These are phyloP conservation scores for Aaosphaeria pasadenensis DNA, from an alignment of 2,329 filamentous ascomycete species.

Conservation along the genomic window DNA sequence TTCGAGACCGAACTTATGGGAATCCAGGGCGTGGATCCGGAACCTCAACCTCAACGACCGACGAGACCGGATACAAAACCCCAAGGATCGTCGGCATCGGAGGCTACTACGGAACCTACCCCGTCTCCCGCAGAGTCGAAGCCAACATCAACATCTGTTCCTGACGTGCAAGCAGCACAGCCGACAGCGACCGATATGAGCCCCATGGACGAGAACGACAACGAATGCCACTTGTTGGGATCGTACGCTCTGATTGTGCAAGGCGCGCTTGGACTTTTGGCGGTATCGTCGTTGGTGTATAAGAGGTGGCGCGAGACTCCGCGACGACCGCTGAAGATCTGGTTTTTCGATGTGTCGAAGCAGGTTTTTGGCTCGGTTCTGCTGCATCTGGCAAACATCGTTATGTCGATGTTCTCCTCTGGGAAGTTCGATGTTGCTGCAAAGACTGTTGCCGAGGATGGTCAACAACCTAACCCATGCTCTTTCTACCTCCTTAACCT, in stretches of 20 bases:
- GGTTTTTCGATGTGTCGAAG: slow-evolving; percentile 97
- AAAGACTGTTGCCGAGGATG: slow-evolving; percentile 30
- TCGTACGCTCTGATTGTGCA: slow-evolving; percentile 91
- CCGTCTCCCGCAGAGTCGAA: slow-evolving; percentile 4
- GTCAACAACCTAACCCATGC: slow-evolving; percentile 79
- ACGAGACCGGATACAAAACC: slow-evolving; percentile 7
- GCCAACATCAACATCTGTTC: background rate
- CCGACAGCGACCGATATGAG: slow-evolving; percentile 18
- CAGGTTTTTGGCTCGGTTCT: slow-evolving; percentile 93
- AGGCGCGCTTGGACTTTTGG: slow-evolving; percentile 77
- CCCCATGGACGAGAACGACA: slow-evolving; percentile 46
- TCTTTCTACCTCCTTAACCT: slow-evolving; percentile 95
- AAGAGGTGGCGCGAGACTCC: slow-evolving; percentile 92
- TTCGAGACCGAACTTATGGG: slow-evolving; percentile 89
- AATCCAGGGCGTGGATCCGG: slow-evolving; percentile 58
- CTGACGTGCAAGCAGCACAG: slow-evolving; percentile 8
- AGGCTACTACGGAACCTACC: slow-evolving; percentile 4
- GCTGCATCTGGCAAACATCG: slow-evolving; percentile 86
- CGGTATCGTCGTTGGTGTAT: slow-evolving; percentile 81
- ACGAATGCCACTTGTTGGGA: slow-evolving; percentile 82
- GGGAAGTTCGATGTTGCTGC: slow-evolving; percentile 72
- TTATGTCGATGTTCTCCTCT: slow-evolving; percentile 95
- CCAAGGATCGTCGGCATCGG: background rate
- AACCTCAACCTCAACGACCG: slow-evolving; percentile 7
- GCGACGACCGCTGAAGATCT: slow-evolving; percentile 89